Conservation (phyloP, 106 monocot species). For the Posidonia australis region DNA sequence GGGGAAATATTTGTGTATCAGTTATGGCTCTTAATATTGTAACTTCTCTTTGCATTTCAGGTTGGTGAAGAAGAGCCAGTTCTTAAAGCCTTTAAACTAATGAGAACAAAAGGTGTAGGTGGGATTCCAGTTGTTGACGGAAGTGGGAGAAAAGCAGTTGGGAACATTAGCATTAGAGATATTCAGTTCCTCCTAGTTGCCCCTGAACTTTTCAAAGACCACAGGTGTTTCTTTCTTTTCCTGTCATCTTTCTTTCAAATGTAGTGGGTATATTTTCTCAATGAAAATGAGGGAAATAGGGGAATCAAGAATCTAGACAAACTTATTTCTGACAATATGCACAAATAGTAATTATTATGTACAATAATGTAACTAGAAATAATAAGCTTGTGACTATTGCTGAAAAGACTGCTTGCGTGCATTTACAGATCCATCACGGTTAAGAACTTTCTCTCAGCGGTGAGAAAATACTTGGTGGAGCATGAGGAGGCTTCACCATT, state of each 20-base stretch:
- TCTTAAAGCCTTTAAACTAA: constrained; percentile 66
- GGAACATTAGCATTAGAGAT: constrained; percentile 97
- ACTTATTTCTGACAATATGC: background rate
- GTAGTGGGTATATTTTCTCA: too few species aligned
- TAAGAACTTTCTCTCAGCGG: constrained; percentile 65
- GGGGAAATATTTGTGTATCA: too few species aligned
- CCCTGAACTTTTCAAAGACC: constrained; percentile 82
- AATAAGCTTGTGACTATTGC: too few species aligned
- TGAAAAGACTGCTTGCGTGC: background rate
- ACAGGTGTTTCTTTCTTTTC: constrained; percentile 37
- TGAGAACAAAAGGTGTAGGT: constrained; percentile 70
- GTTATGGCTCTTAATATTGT: background rate
- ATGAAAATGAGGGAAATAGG: too few species aligned
- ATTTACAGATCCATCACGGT: constrained; percentile 64
- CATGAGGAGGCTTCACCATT: constrained; percentile 30
- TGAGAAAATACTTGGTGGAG: constrained; percentile 45
- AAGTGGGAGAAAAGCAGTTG: constrained; percentile 45
- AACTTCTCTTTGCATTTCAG: constrained; percentile 18
- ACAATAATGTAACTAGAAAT: too few species aligned
- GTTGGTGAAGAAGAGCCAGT: constrained; percentile 76
- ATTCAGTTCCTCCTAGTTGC: constrained; percentile 83
- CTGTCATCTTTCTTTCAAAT: background rate
- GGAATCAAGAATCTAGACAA: too few species aligned
- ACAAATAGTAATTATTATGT: background rate
- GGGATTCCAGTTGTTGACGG: constrained; percentile 75